Base-by-base conservation (phyloP, 1,139 yeast genomes). In the Blastobotrys ciferrii region DNA sequence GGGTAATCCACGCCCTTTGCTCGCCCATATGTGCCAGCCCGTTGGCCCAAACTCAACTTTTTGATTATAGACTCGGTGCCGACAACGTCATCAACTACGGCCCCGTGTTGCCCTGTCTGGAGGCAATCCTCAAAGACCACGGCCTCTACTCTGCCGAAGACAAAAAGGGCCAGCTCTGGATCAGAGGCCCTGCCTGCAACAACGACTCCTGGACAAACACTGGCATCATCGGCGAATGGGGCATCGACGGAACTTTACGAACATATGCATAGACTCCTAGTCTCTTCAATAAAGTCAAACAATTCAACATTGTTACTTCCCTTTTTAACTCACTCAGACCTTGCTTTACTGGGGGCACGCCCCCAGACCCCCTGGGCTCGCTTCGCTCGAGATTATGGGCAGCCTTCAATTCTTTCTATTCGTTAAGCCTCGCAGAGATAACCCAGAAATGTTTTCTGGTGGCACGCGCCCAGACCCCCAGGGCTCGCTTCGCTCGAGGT, bases 171-270 rank as follows among this genome's bases (percentile, higher is more conserved):
- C 49, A 49, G 49, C 51, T 64, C 18, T 52, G 54, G 43, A 54
- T 65, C 9, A 54, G 63, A 15, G 68, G 69, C 2, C 52, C 60
- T 1, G 46, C 50, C 3, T 58, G 50, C 11, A 30, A 42, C 42
- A 33, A 28, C 1, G 42, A 38, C 4, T 63, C 58, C 12, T 64
- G 68, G 68, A 42, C 53, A 1, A 57, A 55, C 25, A 62, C 66
- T 2, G 61, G 56, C 13, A 49, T 63, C 18, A 45, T 55, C 13
- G 68, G 61, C 9, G 47, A 48, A 19, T 58, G 62, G 57, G 66
- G 62, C 3, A 32, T 43, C 2, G 69, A 66, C 39, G 68, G 69
- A 1, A 62, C 68, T 64, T 83, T 86, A 42, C 54, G 53, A 44
- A 33, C 53, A 17, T 48, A 12, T 40, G 42, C 32, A 32, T 48